Percentiles rank a stretch among this genome's conserved stretches.
These are phyloP conservation scores for Camellia japonica DNA, from an alignment of 148 eudicot species.

Conservation along the genomic window DNA sequence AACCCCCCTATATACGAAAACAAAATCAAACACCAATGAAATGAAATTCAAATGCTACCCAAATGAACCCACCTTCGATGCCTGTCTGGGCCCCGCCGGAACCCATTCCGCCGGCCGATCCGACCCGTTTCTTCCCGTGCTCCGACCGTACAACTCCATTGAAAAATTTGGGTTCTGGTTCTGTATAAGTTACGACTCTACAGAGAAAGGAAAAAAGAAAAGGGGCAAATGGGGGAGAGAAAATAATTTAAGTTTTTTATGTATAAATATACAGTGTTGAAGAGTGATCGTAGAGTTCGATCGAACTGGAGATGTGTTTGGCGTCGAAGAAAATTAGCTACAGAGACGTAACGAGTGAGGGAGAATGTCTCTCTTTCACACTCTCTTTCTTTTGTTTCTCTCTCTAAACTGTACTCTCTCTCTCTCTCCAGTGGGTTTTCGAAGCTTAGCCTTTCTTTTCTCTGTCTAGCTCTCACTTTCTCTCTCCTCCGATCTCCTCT, in stretches of 20 bases:
- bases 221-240: background rate
- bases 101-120: slow-evolving; percentile 44
- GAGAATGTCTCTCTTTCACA: background rate
- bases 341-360: background rate
- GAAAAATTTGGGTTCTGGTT: background rate
- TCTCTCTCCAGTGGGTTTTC: too few relatives aligned
- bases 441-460: too few relatives aligned
- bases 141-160: slow-evolving; percentile 56
- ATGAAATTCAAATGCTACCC: slow-evolving; percentile 17
- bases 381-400: background rate
- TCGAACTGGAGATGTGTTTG: background rate
- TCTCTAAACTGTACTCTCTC: background rate
- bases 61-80: slow-evolving; percentile 37
- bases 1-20: background rate
- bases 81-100: slow-evolving; percentile 26
- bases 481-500: background rate
- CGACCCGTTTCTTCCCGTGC: slow-evolving; percentile 21
- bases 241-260: background rate
- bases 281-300: too few relatives aligned
- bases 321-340: too few relatives aligned
- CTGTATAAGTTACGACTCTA: slow-evolving; percentile 2
- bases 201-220: background rate
- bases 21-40: slow-evolving; percentile 11
- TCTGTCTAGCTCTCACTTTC: background rate
- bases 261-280: background rate